Evolutionary conservation across 352 stramenopile species (phyloP), one percentile per base, ranked within the genome.

Genomic region (Phytophthora nicotianae): DNA sequence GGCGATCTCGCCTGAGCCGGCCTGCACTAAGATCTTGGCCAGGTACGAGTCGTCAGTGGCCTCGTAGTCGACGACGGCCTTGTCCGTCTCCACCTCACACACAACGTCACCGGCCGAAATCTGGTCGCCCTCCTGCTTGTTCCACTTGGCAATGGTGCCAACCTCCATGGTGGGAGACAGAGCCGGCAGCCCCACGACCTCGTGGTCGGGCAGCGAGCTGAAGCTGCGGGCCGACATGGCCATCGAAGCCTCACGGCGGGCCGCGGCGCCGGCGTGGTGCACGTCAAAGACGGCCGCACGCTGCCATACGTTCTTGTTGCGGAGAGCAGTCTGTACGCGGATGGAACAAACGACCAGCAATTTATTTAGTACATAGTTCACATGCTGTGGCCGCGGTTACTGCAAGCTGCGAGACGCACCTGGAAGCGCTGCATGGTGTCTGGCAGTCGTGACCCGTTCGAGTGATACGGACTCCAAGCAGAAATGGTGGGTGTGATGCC

Each of bases 41-140:
- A 99, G 63, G 45, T 97, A 85, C 52, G 82, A 86, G 32, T 99
- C 97, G 71, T 99, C 97, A 66, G 98, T 95, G 8, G 93, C 91
- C 73, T 99, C 97, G 70, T 98, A 99, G 76, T 98, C 96, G 47
- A 99, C 97, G 21, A 96, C 96, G 17, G 97, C 97, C 80, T 99
- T 99, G 80, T 99, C 97, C 10, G 97, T 99, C 81, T 99, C 97
- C 55, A 99, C 91, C 54, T 98, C 83, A 65, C 90, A 97, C 37
- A 99, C 80, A 35, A 98, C 83, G 67, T 98, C 93, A 8, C 96
- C 96, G 1, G 96, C 89, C 20, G 68, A 72, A 68, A 99, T 96
- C 17, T 70, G 68, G n/a, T 98, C 89, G 40, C 96, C 97, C 64
- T 97, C 91, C 62, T 80, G 68, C 68, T 91, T 92, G 68, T 96